Evolutionary conservation across 2,329 filamentous ascomycete species (phyloP), one percentile per base, ranked within the genome.

Genomic region (Ceratocystis harringtonii): DNA sequence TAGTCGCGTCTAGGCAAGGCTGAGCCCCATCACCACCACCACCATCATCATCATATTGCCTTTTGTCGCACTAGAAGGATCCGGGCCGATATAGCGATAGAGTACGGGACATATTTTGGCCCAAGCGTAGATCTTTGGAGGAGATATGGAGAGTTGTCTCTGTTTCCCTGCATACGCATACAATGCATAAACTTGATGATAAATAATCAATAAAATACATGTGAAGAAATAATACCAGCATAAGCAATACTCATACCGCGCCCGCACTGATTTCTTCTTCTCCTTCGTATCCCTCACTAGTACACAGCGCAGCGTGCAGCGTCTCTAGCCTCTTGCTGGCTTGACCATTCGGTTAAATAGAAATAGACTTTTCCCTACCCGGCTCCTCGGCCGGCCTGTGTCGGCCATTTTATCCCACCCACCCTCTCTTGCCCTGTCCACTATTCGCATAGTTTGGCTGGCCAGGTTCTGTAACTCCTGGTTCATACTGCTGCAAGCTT

Each of bases 11-110:
- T 28, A 8, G 48, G 22, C 48, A 28, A 41, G 48, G 45, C 45
- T 19, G 48, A 25, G 17, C 48, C 48, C 19, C 48, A 28, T 52
- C 22, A 41, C 36, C 36, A 22, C 17, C 45, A 50, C 6, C 19
- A 19, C 15, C 45, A 50, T 22, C 45, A 50, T 52, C 48, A 58
- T 58, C 17, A 30, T 36, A 22, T 10, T 36, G 28, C 25, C 28
- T 58, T 58, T 30, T 58, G 55, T 58, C 55, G 55, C 30, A 58
- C 55, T 58, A 58, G 17, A 58, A 58, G 55, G 55, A 58, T 58
- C 55, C 55, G 55, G 55, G 55, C 55, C 55, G 55, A 58, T 58
- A 58, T 19, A 36, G 32, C 55, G 55, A 58, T 25, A 58, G 30
- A 30, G 55, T 58, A 58, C 55, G 30, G 28, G 17, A 19, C 55